Conservation (phyloP, 306 rosid species). For the Sicyos edulis region DNA sequence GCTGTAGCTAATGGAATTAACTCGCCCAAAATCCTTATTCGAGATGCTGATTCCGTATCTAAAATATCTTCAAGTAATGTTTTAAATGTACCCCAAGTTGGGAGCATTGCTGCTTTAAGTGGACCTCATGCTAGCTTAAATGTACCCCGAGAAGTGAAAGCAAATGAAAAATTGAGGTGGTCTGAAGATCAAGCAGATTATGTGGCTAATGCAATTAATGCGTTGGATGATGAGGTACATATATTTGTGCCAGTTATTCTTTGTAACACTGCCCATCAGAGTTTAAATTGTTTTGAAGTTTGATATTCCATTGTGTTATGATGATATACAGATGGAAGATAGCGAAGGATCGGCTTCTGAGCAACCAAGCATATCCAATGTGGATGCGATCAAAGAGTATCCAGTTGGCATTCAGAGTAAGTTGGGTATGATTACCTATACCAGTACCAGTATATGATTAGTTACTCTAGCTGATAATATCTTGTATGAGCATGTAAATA, state of each 20-base stretch:
- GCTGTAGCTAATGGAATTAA: slow-evolving; percentile 23
- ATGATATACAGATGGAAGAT: slow-evolving; percentile 42
- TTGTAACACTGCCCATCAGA: slow-evolving; percentile 12
- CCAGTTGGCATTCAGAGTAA: slow-evolving; percentile 17
- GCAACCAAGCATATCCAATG: slow-evolving; percentile 24
- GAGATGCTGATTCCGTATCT: slow-evolving; percentile 15
- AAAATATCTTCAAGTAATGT: slow-evolving; percentile 24
- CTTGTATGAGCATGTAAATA: neutral
- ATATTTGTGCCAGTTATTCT: neutral
- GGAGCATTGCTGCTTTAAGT: slow-evolving; percentile 27
- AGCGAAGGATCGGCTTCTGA: slow-evolving; percentile 31
- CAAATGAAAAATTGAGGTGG: slow-evolving; percentile 27
- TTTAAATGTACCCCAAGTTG: slow-evolving; percentile 26
- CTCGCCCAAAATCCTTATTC: slow-evolving; percentile 25
- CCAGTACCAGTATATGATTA: slow-evolving; percentile 14
- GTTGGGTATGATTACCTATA: slow-evolving; percentile 35
- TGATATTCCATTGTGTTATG: slow-evolving; percentile 23
- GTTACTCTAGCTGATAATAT: slow-evolving; percentile 21
- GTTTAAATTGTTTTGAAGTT: slow-evolving; percentile 24
- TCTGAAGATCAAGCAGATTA: slow-evolving; percentile 21
- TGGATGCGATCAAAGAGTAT: slow-evolving; percentile 24
- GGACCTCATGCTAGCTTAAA: slow-evolving; percentile 31
- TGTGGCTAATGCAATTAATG: slow-evolving; percentile 28
- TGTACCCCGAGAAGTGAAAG: slow-evolving; percentile 17
- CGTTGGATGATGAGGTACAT: slow-evolving; percentile 27